Percentiles rank a stretch among this genome's conserved stretches.
Conservation (phyloP, 2,329 filamentous ascomycete species). For the Elsinoe batatas region DNA sequence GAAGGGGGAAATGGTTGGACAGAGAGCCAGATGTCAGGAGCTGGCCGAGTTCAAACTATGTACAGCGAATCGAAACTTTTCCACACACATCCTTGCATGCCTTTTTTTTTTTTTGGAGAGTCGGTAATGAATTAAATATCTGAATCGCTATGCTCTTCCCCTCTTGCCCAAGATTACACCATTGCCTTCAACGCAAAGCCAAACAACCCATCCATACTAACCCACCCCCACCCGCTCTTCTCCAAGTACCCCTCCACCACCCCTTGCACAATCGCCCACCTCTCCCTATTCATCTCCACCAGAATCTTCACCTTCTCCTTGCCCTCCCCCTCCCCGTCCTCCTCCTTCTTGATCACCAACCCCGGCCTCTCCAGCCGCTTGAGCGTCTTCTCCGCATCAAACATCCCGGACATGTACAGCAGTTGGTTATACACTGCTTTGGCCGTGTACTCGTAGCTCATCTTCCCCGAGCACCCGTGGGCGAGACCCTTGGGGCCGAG, state of each 20-base stretch:
- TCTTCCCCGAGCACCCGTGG: conserved; percentile 72
- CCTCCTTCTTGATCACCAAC: conserved; percentile 37
- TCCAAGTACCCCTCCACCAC: conserved; percentile 53
- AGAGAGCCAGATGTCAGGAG: background rate
- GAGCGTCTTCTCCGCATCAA: conserved; percentile 78
- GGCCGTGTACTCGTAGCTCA: conserved; percentile 81
- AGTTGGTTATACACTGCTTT: conserved; percentile 93
- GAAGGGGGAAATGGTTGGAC: background rate
- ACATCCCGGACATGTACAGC: conserved; percentile 73
- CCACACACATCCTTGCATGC: too few species aligned
- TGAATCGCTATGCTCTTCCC: background rate
- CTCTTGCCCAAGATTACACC: conserved; percentile 13
- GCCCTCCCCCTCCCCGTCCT: conserved; percentile 49
- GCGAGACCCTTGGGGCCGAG: conserved; percentile 79
- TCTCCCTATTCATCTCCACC: conserved; percentile 69
- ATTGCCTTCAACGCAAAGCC: conserved; percentile 33
- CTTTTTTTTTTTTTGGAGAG: too few species aligned
- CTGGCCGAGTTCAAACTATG: background rate
- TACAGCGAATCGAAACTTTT: conserved; percentile 9
- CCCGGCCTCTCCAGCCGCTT: conserved; percentile 29
- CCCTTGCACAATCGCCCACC: conserved; percentile 66
- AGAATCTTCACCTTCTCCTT: conserved; percentile 55
- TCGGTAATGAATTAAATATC: background rate
- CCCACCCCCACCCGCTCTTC: conserved; percentile 32
- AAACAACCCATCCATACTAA: conserved; percentile 40